Evolutionary conservation across 495 filamentous ascomycete species (phyloP), one percentile per base, ranked within the genome.

Genomic region (Annulohypoxylon nitens): DNA sequence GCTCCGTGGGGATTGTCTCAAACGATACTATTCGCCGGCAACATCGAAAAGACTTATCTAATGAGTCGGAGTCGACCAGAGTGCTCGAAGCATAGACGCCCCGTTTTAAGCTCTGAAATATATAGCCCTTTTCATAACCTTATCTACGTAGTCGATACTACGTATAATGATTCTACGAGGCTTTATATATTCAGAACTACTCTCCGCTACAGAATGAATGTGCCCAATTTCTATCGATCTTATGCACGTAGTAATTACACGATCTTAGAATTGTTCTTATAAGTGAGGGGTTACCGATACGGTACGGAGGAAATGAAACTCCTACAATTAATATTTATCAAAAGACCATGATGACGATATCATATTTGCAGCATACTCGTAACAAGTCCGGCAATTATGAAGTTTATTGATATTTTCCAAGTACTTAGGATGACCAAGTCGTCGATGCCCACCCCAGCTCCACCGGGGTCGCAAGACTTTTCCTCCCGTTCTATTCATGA

Each of bases 401-500:
- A 60, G 26, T 60, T 26, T 60, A 60, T 60, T 60, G 18, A 60
- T 60, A 12, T 26, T 60, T 58, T 23, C 57, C 57, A 20, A 60
- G 20, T 25, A 60, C 37, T 36, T 26, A 60, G 37, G 57, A 16
- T 25, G 39, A 30, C 57, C 30, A 39, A 12, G 20, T 11, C 36
- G 20, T 11, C 36, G 36, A n/a, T 16, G 57, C 37, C 57, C 20
- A 26, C 36, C 18, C 37, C 36, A 60, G 57, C 36, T 60, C 34
- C 57, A 30, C 36, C 34, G 37, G 10, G 39, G 36, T 37, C 57
- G 20, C 36, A 30, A 43, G 55, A 59, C 37, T 14, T 47, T 58
- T 67, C 47, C 48, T 61, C 47, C 23, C 63, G 48, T 63, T 63
- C 53, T 64, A 63, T 50, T 34, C 51, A 36, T 50, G n/a, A 39